These are phyloP conservation scores for Niveomyces coronatus DNA, from an alignment of 2,329 filamentous ascomycete species.

Conservation along the genomic window DNA sequence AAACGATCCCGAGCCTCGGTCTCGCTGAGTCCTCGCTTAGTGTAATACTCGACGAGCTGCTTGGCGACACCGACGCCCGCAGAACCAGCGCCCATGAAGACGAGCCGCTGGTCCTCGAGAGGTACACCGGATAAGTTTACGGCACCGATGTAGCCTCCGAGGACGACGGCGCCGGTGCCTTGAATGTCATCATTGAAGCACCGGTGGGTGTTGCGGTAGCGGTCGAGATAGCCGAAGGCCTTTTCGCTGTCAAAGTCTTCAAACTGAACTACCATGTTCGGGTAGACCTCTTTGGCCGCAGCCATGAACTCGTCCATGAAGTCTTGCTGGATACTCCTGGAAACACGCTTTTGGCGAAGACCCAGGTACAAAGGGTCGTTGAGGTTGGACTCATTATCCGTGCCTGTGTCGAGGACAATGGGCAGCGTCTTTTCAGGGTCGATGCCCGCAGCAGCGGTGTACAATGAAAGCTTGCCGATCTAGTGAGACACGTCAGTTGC, in stretches of 20 bases:
- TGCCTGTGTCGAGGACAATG: slow-evolving; percentile 58
- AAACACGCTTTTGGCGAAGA: slow-evolving; percentile 71
- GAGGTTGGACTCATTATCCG: slow-evolving; percentile 55
- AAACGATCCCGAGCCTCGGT: slow-evolving; percentile 83
- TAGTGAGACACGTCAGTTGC: slow-evolving; percentile 21
- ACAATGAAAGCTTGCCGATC: slow-evolving; percentile 90
- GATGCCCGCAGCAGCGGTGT: slow-evolving; percentile 92
- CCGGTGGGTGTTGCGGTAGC: slow-evolving; percentile 80
- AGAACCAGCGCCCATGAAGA: slow-evolving; percentile 93
- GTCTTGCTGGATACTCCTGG: slow-evolving; percentile 67
- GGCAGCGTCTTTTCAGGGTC: slow-evolving; percentile 74
- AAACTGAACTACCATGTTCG: slow-evolving; percentile 71
- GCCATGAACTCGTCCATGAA: slow-evolving; percentile 98
- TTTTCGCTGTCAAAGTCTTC: slow-evolving; percentile 92
- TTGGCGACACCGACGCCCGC: slow-evolving; percentile 96
- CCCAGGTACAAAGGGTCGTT: slow-evolving; percentile 77
- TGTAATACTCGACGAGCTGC: slow-evolving; percentile 96
- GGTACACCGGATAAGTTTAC: slow-evolving; percentile 81
- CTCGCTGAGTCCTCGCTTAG: slow-evolving; percentile 80
- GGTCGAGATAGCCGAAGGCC: slow-evolving; percentile 85
- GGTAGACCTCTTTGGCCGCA: slow-evolving; percentile 66
- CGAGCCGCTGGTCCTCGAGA: slow-evolving; percentile 80
- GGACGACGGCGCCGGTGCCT: slow-evolving; percentile 89
- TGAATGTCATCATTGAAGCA: slow-evolving; percentile 99
- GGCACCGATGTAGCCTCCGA: slow-evolving; percentile 65